These are phyloP conservation scores for Flagelloscypha sp. DNA, from an alignment of 768 basidiomycete species.

Conservation along the genomic window DNA sequence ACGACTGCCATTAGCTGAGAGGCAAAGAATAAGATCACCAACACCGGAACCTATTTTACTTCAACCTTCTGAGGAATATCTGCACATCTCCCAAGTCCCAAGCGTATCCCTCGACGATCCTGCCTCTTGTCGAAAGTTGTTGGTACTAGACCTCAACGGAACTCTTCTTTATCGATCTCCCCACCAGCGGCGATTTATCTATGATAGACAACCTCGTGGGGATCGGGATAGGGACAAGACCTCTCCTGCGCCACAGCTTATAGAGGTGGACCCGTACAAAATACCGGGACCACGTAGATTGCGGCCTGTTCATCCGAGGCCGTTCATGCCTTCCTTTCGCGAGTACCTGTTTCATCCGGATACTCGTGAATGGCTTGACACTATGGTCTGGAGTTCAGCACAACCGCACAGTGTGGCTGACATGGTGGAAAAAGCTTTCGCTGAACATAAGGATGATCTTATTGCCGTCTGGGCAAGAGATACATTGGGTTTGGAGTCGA, in stretches of 20 bases:
- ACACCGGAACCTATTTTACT: too few relatives aligned
- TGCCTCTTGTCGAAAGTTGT: slow-evolving; percentile 34
- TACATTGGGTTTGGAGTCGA: slow-evolving; percentile 37
- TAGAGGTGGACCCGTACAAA: slow-evolving; percentile 2
- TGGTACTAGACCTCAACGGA: slow-evolving; percentile 48
- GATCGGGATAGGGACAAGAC: too few relatives aligned
- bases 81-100: background rate
- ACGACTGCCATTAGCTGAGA: too few relatives aligned
- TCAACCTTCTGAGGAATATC: slow-evolving; percentile 2
- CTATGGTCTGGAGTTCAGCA: slow-evolving; percentile 61
- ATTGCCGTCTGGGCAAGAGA: slow-evolving; percentile 46
- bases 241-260: slow-evolving; percentile 5
- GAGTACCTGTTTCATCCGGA: slow-evolving; percentile 37
- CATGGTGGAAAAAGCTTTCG: slow-evolving; percentile 46
- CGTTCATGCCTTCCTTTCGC: slow-evolving; percentile 41
- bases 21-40: too few relatives aligned
- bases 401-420: slow-evolving; percentile 48
- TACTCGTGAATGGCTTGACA: slow-evolving; percentile 42
- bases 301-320: slow-evolving; percentile 39
- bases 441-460: slow-evolving; percentile 20
- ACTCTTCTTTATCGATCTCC: slow-evolving; percentile 39
- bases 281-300: slow-evolving; percentile 11
- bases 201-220: too few relatives aligned
- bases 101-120: slow-evolving; percentile 15
- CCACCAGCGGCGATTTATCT: too few relatives aligned